These are phyloP conservation scores for Lactifluus echinatus DNA, from an alignment of 768 basidiomycete species.

Conservation along the genomic window DNA sequence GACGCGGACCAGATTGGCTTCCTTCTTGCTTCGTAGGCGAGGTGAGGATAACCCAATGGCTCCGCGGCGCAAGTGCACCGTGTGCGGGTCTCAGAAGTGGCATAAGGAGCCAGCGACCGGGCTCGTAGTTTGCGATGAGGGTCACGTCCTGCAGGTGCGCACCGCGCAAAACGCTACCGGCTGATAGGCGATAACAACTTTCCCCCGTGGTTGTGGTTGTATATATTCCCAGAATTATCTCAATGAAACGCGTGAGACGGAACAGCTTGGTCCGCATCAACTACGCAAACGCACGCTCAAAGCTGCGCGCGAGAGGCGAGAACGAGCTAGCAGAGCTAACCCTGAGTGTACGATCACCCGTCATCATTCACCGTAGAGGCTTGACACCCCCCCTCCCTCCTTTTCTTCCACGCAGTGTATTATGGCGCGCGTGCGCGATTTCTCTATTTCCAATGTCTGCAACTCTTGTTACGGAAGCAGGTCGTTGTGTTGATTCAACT, in stretches of 20 bases:
- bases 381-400: too few species aligned
- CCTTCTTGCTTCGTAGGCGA: neutral
- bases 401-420: constrained; percentile 47
- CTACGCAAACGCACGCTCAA: constrained; percentile 62
- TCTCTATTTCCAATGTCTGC: constrained; percentile 78
- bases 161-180: neutral
- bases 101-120: constrained; percentile 79
- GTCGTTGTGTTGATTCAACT: constrained; percentile 45
- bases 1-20: too few species aligned
- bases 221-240: constrained; percentile 66
- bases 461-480: constrained; percentile 74
- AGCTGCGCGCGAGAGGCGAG: constrained; percentile 44
- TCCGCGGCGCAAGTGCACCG: constrained; percentile 54
- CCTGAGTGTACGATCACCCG: constrained; percentile 40
- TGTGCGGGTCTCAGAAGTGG: constrained; percentile 83
- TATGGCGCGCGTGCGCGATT: constrained; percentile 72
- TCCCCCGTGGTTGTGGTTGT: neutral
- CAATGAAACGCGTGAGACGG: constrained; percentile 67
- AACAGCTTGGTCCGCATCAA: constrained; percentile 51
- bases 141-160: constrained; percentile 78
- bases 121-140: constrained; percentile 79
- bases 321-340: constrained; percentile 43
- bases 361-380: neutral
- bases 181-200: neutral
- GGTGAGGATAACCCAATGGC: too few species aligned